phyloP scores from a whole-genome alignment of 176 grass and related monocot genomes.

The Rhynchospora pubera region DNA sequence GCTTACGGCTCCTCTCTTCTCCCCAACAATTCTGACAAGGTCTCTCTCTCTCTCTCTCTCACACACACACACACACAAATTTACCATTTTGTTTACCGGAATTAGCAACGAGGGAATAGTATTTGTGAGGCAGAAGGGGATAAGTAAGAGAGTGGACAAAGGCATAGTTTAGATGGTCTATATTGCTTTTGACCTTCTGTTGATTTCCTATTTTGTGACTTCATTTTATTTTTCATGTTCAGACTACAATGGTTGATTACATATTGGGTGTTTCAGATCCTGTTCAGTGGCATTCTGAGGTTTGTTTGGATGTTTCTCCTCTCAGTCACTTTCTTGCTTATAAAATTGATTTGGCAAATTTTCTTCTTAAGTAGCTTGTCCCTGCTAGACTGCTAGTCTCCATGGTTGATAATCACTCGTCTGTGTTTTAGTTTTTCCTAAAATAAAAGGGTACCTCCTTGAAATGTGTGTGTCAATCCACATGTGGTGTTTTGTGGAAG shows the following conservation, averaged over 20 bases:
- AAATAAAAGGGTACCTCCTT: neutral
- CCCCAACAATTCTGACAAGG: conserved; percentile 36
- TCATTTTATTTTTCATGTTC: neutral
- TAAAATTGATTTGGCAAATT: no score
- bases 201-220: neutral
- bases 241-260: conserved; percentile 85
- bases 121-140: neutral
- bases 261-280: conserved; percentile 77
- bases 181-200: conserved; percentile 1
- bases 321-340: neutral
- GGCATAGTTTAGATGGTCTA: neutral
- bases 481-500: neutral
- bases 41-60: neutral
- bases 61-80: no score
- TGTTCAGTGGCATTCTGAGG: conserved; percentile 62
- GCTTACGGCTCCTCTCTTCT: conserved; percentile 81
- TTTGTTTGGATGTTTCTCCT: conserved; percentile 13
- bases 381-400: no score
- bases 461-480: neutral
- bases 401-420: neutral
- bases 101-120: neutral
- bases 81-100: neutral
- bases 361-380: no score
- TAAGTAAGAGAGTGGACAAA: neutral
- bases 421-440: neutral